phyloP scores from a whole-genome alignment of 352 stramenopile genomes.

The Globisporangium mamillatum region DNA sequence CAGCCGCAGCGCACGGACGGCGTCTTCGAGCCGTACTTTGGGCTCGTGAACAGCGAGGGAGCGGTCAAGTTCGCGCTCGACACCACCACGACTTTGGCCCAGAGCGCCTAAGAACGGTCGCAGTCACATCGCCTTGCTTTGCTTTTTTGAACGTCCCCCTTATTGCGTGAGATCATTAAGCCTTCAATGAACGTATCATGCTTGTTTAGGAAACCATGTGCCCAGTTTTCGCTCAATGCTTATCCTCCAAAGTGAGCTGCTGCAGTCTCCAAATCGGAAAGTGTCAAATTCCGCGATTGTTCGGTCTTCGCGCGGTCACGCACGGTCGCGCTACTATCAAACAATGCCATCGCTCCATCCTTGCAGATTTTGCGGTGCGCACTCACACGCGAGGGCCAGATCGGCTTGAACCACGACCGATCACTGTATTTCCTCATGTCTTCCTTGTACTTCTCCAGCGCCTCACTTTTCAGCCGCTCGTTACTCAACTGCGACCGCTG shows the following conservation, averaged over 20 bases:
- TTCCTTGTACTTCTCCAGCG: neutral
- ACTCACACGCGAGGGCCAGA: neutral
- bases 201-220: neutral
- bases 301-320: neutral
- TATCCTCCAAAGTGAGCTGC: neutral
- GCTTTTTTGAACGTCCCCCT: neutral
- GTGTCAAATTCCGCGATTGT: too few species aligned
- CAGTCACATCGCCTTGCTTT: neutral
- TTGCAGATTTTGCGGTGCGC: neutral
- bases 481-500: neutral
- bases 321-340: neutral
- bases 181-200: neutral
- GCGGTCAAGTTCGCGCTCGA: conserved; percentile 40
- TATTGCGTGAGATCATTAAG: neutral
- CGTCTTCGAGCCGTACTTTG: conserved; percentile 51
- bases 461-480: neutral
- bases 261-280: neutral
- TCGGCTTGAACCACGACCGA: neutral
- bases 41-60: conserved; percentile 32
- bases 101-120: neutral
- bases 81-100: neutral
- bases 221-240: neutral
- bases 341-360: neutral
- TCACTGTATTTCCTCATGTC: neutral
- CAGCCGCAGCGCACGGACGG: conserved; percentile 40